Percentiles rank a stretch among this genome's conserved stretches.
phyloP scores from a whole-genome alignment of 352 stramenopile species.

The Phytopythium sindhum region DNA sequence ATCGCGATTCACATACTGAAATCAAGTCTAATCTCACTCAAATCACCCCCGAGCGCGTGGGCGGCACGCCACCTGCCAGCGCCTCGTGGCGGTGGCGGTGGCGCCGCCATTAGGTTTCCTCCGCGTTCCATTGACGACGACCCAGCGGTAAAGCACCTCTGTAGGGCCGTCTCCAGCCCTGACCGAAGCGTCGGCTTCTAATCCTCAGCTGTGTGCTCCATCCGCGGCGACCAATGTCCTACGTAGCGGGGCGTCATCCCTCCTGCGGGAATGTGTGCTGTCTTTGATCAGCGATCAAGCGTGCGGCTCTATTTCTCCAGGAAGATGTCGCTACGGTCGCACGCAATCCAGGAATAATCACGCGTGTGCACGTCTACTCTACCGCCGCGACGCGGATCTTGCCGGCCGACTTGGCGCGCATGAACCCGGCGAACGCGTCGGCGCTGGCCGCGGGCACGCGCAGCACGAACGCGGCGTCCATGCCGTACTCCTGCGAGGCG shows the following conservation, averaged over 20 bases:
- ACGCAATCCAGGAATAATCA: slow-evolving; percentile 6
- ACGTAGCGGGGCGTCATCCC: not conserved
- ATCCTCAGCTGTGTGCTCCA: not conserved
- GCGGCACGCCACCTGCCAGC: not conserved
- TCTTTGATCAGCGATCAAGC: not conserved
- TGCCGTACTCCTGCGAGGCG: slow-evolving; percentile 28
- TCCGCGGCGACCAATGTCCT: not conserved
- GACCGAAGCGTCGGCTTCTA: too few relatives aligned
- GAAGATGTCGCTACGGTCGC: too few relatives aligned
- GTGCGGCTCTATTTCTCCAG: not conserved
- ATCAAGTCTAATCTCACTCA: not conserved
- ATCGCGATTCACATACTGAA: not conserved
- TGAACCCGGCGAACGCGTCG: slow-evolving; percentile 28
- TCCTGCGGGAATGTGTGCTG: not conserved
- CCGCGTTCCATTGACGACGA: not conserved
- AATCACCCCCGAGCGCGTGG: not conserved
- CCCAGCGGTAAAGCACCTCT: not conserved
- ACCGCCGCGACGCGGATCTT: slow-evolving; percentile 19
- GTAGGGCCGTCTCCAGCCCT: not conserved
- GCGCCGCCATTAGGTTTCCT: not conserved
- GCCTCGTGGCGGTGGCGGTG: too few relatives aligned
- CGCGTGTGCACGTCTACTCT: not conserved
- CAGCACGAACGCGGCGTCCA: slow-evolving; percentile 39
- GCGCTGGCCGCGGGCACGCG: slow-evolving; percentile 30
- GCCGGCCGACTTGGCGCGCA: slow-evolving; percentile 49